These are phyloP conservation scores for Fonsecaea erecta DNA, from an alignment of 2,329 filamentous ascomycete genomes.

Conservation along the genomic window DNA sequence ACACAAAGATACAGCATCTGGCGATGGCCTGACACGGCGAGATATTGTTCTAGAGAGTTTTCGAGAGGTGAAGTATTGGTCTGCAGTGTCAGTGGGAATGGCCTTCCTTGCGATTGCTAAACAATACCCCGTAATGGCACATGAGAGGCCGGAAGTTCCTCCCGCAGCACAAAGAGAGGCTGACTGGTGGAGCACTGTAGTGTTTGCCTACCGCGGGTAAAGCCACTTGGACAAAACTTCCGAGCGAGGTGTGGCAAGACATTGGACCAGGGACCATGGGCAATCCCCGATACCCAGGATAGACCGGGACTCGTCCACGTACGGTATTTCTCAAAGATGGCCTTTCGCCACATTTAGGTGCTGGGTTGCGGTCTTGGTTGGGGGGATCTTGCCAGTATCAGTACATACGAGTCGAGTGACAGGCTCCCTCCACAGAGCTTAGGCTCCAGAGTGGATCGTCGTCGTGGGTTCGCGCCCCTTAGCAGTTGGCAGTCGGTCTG, in stretches of 20 bases:
- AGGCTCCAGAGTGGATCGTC: too few relatives aligned
- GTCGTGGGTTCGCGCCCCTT: too few relatives aligned
- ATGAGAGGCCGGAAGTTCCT: background rate
- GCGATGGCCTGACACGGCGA: background rate
- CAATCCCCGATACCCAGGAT: background rate
- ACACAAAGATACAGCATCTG: background rate
- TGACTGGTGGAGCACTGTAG: background rate
- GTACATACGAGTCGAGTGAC: too few relatives aligned
- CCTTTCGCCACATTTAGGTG: background rate
- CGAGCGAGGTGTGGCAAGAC: background rate
- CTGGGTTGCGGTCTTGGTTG: background rate
- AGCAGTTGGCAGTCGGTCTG: too few relatives aligned
- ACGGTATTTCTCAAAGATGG: background rate
- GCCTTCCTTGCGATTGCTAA: background rate
- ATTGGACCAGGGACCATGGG: background rate
- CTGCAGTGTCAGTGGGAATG: background rate
- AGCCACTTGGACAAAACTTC: background rate
- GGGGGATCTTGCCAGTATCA: too few relatives aligned
- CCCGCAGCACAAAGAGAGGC: background rate
- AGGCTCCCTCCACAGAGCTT: too few relatives aligned
- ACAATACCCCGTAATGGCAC: background rate
- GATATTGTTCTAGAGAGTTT: background rate
- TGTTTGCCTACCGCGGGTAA: background rate
- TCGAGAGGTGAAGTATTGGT: background rate
- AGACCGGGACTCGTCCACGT: background rate